Evolutionary conservation across 2,329 filamentous ascomycete species (phyloP), one percentile per base, ranked within the genome.

Genomic region (Xylaria sp.): DNA sequence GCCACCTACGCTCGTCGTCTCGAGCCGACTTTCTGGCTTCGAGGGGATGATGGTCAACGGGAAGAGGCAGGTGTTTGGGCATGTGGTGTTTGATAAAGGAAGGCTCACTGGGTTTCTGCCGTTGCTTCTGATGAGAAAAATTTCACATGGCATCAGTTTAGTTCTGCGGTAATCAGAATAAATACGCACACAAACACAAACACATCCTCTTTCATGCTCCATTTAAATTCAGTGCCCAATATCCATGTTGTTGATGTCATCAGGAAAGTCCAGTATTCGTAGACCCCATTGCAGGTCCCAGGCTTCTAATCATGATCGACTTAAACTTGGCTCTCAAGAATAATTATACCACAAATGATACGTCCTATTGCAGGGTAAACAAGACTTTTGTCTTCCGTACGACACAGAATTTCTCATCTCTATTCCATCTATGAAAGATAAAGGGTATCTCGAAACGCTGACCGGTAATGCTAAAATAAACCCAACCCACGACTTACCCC

Each of bases 51-150:
- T 28, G 50, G 69, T 39, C 65, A 56, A 20, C 25, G 48, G 41
- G 58, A 48, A 48, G 69, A 20, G 23, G 48, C 23, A 62, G 69
- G 56, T 66, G 48, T 65, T 69, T 61, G 56, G 69, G 59, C 59
- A 66, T 71, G 60, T 50, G 69, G 69, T 69, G 69, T 71, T 71
- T 32, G 66, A 54, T 71, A 66, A 64, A 63, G 63, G 56, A 65
- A 65, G 66, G 66, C 66, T 57, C 28, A 66, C 28, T 71, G 58
- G 59, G 63, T 69, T 71, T 71, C 51, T 64, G 34, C 63, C 65
- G 50, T 54, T 69, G 66, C 55, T 63, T 66, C 60, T 69, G 59
- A 66, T 54, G 55, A 57, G 50, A 69, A 69, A 63, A 63, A 56
- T 20, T 46, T 46, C 41, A 46, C 56, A 69, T 44, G 44, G 63